Percentiles rank a stretch among this genome's conserved stretches.
Conservation (phyloP, 78 protist species). For the Monosiga brevicollis region DNA sequence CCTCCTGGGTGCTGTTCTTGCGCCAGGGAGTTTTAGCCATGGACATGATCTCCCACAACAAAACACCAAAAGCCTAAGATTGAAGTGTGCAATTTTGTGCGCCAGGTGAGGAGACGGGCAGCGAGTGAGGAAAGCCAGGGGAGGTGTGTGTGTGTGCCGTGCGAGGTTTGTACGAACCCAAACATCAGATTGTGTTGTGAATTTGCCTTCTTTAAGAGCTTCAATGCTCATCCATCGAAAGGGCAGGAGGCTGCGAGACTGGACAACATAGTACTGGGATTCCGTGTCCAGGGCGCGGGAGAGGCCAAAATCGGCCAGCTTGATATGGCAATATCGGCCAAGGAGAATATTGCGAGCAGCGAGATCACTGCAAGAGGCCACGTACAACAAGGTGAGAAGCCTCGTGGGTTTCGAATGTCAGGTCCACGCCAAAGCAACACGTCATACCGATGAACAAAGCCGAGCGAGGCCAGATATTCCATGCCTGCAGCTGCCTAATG, state of each 20-base stretch:
- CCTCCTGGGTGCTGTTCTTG: background rate
- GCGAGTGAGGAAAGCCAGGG: too few relatives aligned
- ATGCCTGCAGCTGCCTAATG: slow-evolving; percentile 1
- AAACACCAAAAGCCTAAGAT: slow-evolving; percentile 20
- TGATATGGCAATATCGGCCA: background rate
- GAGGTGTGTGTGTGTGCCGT: slow-evolving; percentile 9
- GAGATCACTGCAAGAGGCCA: too few relatives aligned
- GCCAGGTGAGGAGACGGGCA: too few relatives aligned
- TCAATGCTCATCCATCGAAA: background rate
- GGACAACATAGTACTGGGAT: background rate
- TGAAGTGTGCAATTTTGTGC: too few relatives aligned
- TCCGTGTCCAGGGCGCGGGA: background rate
- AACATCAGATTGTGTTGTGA: too few relatives aligned
- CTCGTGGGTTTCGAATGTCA: too few relatives aligned
- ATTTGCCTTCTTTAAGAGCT: background rate
- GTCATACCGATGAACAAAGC: background rate
- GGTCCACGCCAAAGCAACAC: too few relatives aligned
- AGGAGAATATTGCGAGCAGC: background rate
- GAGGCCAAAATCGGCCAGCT: background rate
- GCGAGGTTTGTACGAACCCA: too few relatives aligned
- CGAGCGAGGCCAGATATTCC: background rate
- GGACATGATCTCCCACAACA: slow-evolving; percentile 7
- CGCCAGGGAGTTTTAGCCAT: background rate
- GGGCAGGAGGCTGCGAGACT: background rate
- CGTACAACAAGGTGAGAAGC: too few relatives aligned